Evolutionary conservation across 148 eudicot species (phyloP).

Genomic region (Rhododendron griersonianum): DNA sequence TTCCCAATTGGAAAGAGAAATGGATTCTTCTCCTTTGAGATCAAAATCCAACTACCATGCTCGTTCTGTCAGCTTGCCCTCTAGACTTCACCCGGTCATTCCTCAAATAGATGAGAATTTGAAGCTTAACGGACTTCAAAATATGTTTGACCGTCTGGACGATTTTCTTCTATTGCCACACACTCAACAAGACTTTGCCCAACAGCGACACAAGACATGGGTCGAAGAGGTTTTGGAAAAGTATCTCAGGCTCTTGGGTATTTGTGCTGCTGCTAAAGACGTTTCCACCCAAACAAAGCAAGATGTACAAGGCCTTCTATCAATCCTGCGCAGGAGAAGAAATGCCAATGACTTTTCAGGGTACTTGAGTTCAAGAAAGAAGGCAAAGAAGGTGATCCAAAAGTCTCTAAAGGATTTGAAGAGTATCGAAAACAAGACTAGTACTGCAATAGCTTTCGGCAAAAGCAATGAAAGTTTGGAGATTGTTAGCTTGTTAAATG

Average conservation of each 20-base stretch:
- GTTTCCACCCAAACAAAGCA: constrained; percentile 15
- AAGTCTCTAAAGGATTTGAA: background rate
- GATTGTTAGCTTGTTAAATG: constrained; percentile 15
- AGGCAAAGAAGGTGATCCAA: constrained; percentile 4
- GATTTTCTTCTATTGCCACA: constrained; percentile 32
- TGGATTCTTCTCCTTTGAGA: constrained; percentile 20
- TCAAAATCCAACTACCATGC: constrained; percentile 12
- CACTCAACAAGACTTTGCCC: constrained; percentile 22
- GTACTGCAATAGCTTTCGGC: background rate
- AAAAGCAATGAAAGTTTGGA: background rate
- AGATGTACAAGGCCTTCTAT: background rate
- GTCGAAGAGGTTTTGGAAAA: constrained; percentile 23
- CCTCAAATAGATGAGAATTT: constrained; percentile 27
- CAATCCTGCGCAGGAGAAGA: background rate
- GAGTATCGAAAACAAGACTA: background rate
- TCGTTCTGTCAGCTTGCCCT: constrained; percentile 34
- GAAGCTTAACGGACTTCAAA: constrained; percentile 20
- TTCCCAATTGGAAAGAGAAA: background rate
- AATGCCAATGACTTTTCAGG: background rate
- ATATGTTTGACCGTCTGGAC: constrained; percentile 21
- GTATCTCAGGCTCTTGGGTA: constrained; percentile 20
- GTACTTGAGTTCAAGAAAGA: constrained; percentile 1
- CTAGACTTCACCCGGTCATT: constrained; percentile 17
- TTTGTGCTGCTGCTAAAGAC: constrained; percentile 14
- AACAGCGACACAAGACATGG: constrained; percentile 12